These are phyloP conservation scores for button mushroom (Agaricus bisporus) DNA, from an alignment of 768 basidiomycete species.

Conservation along the genomic window DNA sequence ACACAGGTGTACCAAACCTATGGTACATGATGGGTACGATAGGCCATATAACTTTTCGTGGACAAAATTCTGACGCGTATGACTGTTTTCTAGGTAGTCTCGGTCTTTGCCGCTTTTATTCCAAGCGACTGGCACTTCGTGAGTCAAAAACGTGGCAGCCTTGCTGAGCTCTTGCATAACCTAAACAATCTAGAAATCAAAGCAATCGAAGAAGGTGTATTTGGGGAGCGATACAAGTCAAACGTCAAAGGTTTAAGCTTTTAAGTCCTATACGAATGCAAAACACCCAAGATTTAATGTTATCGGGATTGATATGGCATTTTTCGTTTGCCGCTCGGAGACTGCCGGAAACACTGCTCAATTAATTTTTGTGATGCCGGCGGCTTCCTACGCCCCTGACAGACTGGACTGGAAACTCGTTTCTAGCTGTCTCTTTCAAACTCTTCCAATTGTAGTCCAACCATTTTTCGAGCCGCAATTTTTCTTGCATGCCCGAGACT, in stretches of 20 bases:
- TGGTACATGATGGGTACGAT: slow-evolving; percentile 54
- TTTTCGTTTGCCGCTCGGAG: too few species aligned
- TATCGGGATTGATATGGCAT: too few species aligned
- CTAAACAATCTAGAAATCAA: slow-evolving; percentile 43
- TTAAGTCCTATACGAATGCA: too few species aligned
- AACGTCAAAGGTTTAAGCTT: neutral
- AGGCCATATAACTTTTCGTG: neutral
- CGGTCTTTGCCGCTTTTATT: slow-evolving; percentile 51
- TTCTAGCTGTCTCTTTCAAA: too few species aligned
- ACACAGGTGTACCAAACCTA: slow-evolving; percentile 26
- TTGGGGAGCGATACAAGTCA: slow-evolving; percentile 22
- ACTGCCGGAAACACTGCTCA: too few species aligned
- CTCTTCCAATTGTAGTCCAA: too few species aligned
- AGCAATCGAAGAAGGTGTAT: slow-evolving; percentile 43
- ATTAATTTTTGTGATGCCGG: too few species aligned
- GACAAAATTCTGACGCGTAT: neutral
- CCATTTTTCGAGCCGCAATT: too few species aligned
- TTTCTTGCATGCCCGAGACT: too few species aligned
- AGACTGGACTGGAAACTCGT: too few species aligned
- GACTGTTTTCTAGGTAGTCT: slow-evolving; percentile 36
- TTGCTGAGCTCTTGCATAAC: neutral
- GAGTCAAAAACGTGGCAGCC: slow-evolving; percentile 19
- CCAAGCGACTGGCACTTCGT: slow-evolving; percentile 60
- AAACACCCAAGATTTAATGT: too few species aligned
- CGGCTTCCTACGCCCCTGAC: too few species aligned